Conservation (phyloP, 2,329 filamentous ascomycete species). For the Diaporthe ampelina region DNA sequence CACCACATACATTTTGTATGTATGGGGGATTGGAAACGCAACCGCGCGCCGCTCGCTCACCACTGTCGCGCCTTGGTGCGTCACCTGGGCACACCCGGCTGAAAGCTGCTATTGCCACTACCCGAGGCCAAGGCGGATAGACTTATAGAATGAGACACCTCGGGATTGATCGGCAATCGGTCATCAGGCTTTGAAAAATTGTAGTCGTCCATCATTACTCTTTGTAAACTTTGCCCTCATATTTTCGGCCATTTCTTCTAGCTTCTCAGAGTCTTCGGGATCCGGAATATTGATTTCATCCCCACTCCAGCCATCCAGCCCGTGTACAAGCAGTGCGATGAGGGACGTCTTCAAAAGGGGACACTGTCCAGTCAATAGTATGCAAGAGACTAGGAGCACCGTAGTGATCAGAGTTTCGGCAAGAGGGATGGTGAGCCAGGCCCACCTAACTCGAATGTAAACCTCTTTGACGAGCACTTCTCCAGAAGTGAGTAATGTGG, state of each 20-base stretch:
- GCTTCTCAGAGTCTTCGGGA: constrained; percentile 1
- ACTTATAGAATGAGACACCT: too few species aligned
- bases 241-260: not conserved
- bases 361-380: not conserved
- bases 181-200: constrained; percentile 1
- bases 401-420: constrained; percentile 43
- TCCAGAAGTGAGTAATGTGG: constrained; percentile 41
- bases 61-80: too few species aligned
- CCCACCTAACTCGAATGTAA: constrained; percentile 50
- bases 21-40: too few species aligned
- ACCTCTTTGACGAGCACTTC: constrained; percentile 45
- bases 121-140: too few species aligned
- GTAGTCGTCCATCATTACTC: not conserved
- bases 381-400: constrained; percentile 44
- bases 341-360: constrained; percentile 20
- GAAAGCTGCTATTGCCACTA: too few species aligned
- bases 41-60: too few species aligned
- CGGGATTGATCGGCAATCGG: not conserved
- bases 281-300: not conserved
- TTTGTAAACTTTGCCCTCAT: constrained; percentile 11
- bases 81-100: too few species aligned
- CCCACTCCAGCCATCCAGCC: constrained; percentile 1
- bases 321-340: not conserved
- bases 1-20: too few species aligned
- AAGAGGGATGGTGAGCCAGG: constrained; percentile 49